These are phyloP conservation scores for Fusarium pseudoanthophilum DNA, from an alignment of 2,329 filamentous ascomycete species.

Conservation along the genomic window DNA sequence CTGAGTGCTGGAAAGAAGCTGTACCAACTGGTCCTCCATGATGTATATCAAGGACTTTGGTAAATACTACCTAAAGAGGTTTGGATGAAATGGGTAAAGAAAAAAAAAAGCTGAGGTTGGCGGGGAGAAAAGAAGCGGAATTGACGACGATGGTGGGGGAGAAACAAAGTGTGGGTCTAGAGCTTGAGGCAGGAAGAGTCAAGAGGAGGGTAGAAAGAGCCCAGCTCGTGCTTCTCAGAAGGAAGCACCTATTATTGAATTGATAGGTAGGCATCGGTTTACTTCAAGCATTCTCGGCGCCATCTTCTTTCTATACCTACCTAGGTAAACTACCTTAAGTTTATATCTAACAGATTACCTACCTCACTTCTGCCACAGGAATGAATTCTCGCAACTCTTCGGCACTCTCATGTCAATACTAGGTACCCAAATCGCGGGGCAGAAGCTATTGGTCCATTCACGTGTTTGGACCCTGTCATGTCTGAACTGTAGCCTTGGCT, in stretches of 20 bases:
- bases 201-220: not conserved
- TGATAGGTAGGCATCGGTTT: too few species aligned
- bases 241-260: not conserved
- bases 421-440: constrained; percentile 34
- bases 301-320: too few species aligned
- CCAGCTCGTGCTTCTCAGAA: not conserved
- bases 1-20: constrained; percentile 88
- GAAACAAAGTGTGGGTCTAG: constrained; percentile 38
- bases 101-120: constrained; percentile 37
- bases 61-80: constrained; percentile 5
- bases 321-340: too few species aligned
- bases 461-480: constrained; percentile 11
- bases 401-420: not conserved
- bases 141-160: constrained; percentile 37
- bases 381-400: not conserved
- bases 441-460: constrained; percentile 21
- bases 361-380: not conserved
- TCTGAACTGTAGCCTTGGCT: constrained; percentile 11
- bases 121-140: constrained; percentile 38
- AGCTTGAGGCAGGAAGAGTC: constrained; percentile 2
- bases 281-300: too few species aligned
- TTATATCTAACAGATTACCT: not conserved
- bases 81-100: constrained; percentile 12
- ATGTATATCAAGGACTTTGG: constrained; percentile 33
- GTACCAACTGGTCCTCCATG: constrained; percentile 94